These are phyloP conservation scores for Lagenidium giganteum DNA, from an alignment of 352 stramenopile genomes.

Conservation along the genomic window DNA sequence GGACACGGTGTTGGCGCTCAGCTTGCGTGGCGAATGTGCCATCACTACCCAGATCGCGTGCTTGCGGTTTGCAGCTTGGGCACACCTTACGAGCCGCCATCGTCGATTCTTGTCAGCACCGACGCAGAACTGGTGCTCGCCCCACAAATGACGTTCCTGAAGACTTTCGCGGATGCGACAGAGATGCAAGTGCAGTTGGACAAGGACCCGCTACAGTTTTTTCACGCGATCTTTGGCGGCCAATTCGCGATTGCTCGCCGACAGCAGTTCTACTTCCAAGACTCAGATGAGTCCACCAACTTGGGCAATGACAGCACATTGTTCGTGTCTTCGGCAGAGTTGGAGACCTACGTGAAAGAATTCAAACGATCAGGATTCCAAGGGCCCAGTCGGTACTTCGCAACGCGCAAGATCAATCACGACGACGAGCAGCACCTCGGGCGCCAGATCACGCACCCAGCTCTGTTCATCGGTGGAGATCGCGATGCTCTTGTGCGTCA, in stretches of 20 bases:
- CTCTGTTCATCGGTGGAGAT: conserved; percentile 57
- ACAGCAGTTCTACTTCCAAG: no score
- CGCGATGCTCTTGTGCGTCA: conserved; percentile 51
- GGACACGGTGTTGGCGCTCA: conserved; percentile 68
- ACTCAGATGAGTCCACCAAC: conserved; percentile 34
- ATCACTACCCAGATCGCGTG: conserved; percentile 55
- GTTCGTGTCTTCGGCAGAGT: conserved; percentile 23
- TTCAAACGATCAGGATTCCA: conserved; percentile 52
- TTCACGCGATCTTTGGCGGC: conserved; percentile 45
- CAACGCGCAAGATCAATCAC: conserved; percentile 54
- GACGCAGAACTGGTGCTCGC: conserved; percentile 37
- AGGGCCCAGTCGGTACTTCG: conserved; percentile 52
- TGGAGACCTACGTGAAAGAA: conserved; percentile 57
- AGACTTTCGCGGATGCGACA: conserved; percentile 36
- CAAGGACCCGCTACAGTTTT: conserved; percentile 32
- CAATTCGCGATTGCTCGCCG: no score
- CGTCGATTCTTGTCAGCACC: conserved; percentile 25
- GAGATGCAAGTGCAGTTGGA: conserved; percentile 34
- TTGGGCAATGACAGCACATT: conserved; percentile 40
- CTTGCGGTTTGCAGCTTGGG: conserved; percentile 47
- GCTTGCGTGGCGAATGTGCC: conserved; percentile 63
- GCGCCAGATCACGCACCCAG: conserved; percentile 30
- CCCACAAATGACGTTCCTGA: conserved; percentile 63
- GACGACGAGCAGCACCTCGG: conserved; percentile 29
- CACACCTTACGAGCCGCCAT: conserved; percentile 56